phyloP scores from a whole-genome alignment of 208 protist genomes.

The Herpetomonas tarakana region DNA sequence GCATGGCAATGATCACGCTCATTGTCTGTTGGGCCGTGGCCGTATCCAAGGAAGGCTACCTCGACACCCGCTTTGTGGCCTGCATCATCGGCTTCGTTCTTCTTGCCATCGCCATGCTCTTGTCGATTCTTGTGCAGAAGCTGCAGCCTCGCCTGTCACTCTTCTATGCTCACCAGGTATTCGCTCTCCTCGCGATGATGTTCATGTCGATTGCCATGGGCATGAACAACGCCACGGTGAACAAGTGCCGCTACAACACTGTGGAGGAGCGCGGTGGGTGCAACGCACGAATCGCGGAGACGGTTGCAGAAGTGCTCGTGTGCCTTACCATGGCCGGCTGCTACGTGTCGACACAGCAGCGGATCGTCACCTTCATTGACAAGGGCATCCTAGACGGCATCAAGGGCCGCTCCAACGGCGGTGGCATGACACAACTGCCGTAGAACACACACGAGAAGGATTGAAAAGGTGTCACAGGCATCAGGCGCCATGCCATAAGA shows the following conservation, averaged over 20 bases:
- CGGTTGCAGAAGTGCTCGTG: conserved; percentile 62
- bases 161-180: conserved; percentile 67
- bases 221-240: conserved; percentile 75
- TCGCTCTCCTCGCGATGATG: conserved; percentile 62
- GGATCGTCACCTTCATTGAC: conserved; percentile 82
- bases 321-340: conserved; percentile 58
- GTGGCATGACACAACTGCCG: conserved; percentile 71
- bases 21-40: conserved; percentile 64
- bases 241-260: conserved; percentile 50
- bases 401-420: conserved; percentile 64
- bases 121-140: conserved; percentile 56
- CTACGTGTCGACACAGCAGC: conserved; percentile 79
- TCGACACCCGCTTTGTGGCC: conserved; percentile 46
- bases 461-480: conserved; percentile 3
- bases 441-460: conserved; percentile 10
- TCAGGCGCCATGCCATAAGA: too few species aligned
- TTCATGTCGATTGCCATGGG: conserved; percentile 70
- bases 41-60: conserved; percentile 41
- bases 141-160: conserved; percentile 56
- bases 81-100: conserved; percentile 67
- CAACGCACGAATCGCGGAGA: conserved; percentile 54
- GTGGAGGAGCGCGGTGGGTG: conserved; percentile 33
- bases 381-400: conserved; percentile 87
- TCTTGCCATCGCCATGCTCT: conserved; percentile 41
- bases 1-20: conserved; percentile 56